A percentile compares a stretch with the other conserved stretches of the same genome.
Evolutionary conservation across 2,329 filamentous ascomycete genomes (phyloP).

Genomic region (Sarocladiaceae sp.): DNA sequence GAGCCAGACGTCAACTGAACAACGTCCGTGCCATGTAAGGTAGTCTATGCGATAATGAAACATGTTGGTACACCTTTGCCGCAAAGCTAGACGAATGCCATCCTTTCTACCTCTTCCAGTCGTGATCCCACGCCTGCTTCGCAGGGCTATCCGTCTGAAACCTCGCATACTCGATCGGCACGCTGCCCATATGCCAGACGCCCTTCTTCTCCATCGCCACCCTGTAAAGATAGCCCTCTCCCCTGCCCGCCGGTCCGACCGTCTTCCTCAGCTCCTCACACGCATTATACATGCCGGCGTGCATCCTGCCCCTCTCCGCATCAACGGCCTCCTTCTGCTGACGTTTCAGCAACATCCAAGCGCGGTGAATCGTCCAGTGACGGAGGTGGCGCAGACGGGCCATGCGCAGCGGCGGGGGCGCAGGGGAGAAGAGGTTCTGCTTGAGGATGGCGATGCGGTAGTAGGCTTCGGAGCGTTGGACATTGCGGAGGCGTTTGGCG

Average conservation of each 20-base stretch:
- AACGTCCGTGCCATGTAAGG: too few relatives aligned
- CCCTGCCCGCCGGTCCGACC: slow-evolving; percentile 48
- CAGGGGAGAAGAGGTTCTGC: slow-evolving; percentile 42
- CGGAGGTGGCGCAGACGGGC: slow-evolving; percentile 80
- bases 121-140: slow-evolving; percentile 83
- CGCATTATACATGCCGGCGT: slow-evolving; percentile 75
- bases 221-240: slow-evolving; percentile 71
- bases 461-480: slow-evolving; percentile 27
- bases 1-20: too few relatives aligned
- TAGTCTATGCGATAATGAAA: too few relatives aligned
- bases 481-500: slow-evolving; percentile 15
- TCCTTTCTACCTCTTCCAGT: slow-evolving; percentile 81
- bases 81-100: too few relatives aligned
- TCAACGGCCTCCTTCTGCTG: slow-evolving; percentile 59
- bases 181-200: slow-evolving; percentile 61
- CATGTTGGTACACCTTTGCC: background rate
- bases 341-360: slow-evolving; percentile 76
- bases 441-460: slow-evolving; percentile 38
- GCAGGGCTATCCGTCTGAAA: slow-evolving; percentile 78
- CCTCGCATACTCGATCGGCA: slow-evolving; percentile 89
- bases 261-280: slow-evolving; percentile 74
- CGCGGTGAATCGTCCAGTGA: slow-evolving; percentile 98
- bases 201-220: slow-evolving; percentile 89
- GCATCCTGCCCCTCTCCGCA: slow-evolving; percentile 68
- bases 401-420: slow-evolving; percentile 72